Base-by-base conservation (phyloP, 495 filamentous ascomycete species). In the Penicillium argentinense region DNA sequence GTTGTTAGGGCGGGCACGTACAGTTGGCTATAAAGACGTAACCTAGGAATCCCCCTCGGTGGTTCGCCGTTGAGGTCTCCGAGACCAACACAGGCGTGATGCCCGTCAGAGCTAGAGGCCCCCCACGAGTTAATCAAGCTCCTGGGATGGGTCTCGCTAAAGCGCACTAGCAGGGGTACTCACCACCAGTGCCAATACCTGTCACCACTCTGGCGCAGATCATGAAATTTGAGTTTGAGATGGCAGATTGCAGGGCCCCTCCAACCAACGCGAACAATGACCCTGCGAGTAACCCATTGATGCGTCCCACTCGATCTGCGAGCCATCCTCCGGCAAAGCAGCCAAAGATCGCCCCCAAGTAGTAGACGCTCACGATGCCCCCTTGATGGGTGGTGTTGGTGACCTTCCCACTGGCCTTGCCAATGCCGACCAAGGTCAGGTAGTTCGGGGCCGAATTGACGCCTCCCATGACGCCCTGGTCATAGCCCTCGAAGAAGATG, bases 401-500 rank as follows among this genome's bases (percentile, higher is more conserved):
- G 22, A 72, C 58, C 0, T 58, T 68, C 9, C 68, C 66, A 48
- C 72, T 66, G 4, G 61, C 21, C 41, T 45, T 51, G 7, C 70
- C 70, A 19, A 71, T 72, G 11, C 58, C 57, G 3, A 72, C 67
- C 40, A 56, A 43, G 3, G 53, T 60, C 8, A 72, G 59, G 45
- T 75, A 77, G 7, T 44, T 57, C 4, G 66, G 68, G 23, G 71
- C 45, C 40, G 62, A 56, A 38, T 77, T 78, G 29, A 78, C 71
- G 25, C 70, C 72, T n/a, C 72, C 73, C 70, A 75, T 77, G 25
- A 78, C 72, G 18, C 74, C 75, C 49, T 77, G 75, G 33, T 77
- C 74, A 61, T 77, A 78, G n/a, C 77, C 76, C 47, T 76, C 71
- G 60, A 79, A 78, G 61, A 79, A 79, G 41, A 79, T 78, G 14